Base-by-base conservation (phyloP, 805 yeast species). In the Saturnispora halmiae region DNA sequence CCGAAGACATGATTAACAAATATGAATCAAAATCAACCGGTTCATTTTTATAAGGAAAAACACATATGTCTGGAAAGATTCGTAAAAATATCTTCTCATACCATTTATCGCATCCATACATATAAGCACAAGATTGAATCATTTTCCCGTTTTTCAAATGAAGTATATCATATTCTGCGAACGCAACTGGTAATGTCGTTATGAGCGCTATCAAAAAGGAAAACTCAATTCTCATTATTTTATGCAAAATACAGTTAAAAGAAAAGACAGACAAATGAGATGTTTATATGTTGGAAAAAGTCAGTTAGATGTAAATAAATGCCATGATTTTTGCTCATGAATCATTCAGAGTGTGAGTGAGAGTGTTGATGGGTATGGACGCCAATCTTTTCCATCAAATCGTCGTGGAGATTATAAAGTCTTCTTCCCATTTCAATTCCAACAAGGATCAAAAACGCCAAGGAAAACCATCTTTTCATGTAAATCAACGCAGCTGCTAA, bases 111-210 rank as follows among this genome's bases (percentile, higher is more conserved):
- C 53, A 51, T 31, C 54, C 47, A 6, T 59, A 55, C 14, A 60
- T 47, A 35, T 51, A 54, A 2, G 65, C 59, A 39, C 65, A 60
- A 1, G 58, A 48, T 43, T 59, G 62, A 11, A 56, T 43, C 9
- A 50, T 46, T 31, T 42, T 44, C n/a, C 47, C 49, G 9, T 48
- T 46, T 14, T 44, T 42, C 7, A 60, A 31, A 2, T 41, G 34
- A 25, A 57, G 51, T 4, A 27, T 14, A 37, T 60, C 64, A 24
- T 14, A 4, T 6, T 18, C 29, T 6, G 20, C 36, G 10, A 18
- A 15, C 4, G 25, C 15, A 3, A 9, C 9, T 6, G 33, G 16
- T 15, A 27, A 9, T 13, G 8, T 18, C 9, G 20, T 6, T 15
- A 18, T 16, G 16, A 15, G 16, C n/a, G 22, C 24, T 3, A 15